A percentile compares a stretch with the other conserved stretches of the same genome.
Evolutionary conservation across 768 basidiomycete species (phyloP).

Genomic region (Termitomyces sp.): DNA sequence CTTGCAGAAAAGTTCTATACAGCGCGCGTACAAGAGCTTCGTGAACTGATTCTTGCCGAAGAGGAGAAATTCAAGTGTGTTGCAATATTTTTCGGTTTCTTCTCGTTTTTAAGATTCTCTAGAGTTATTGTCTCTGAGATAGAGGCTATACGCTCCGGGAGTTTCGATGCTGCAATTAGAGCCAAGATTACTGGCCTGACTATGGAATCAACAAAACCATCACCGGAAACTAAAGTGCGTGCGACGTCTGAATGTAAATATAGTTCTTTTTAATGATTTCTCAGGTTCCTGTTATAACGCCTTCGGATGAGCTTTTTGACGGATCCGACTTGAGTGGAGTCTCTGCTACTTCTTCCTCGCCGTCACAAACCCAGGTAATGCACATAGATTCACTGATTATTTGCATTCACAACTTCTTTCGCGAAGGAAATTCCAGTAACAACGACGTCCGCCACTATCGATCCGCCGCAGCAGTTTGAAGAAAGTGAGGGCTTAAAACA

Average conservation of each 20-base stretch:
- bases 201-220: background rate
- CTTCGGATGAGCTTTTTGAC: constrained; percentile 21
- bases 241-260: background rate
- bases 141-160: constrained; percentile 64
- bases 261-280: background rate
- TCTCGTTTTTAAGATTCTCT: background rate
- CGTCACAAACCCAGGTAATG: constrained; percentile 17
- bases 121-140: constrained; percentile 72
- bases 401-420: background rate
- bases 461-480: background rate
- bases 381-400: background rate
- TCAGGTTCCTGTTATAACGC: constrained; percentile 4
- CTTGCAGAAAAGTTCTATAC: constrained; percentile 75
- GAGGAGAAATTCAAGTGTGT: constrained; percentile 76
- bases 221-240: background rate
- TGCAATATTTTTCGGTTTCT: background rate
- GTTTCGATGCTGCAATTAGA: constrained; percentile 51
- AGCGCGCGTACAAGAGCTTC: constrained; percentile 65
- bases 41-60: constrained; percentile 62
- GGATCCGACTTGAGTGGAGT: constrained; percentile 30
- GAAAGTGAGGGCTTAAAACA: background rate
- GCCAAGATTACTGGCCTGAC: constrained; percentile 21
- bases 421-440: background rate
- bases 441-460: background rate
- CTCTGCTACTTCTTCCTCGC: constrained; percentile 23